Evolutionary conservation across 2,329 filamentous ascomycete species (phyloP).

Genomic region (Sclerotiophoma versabilis): DNA sequence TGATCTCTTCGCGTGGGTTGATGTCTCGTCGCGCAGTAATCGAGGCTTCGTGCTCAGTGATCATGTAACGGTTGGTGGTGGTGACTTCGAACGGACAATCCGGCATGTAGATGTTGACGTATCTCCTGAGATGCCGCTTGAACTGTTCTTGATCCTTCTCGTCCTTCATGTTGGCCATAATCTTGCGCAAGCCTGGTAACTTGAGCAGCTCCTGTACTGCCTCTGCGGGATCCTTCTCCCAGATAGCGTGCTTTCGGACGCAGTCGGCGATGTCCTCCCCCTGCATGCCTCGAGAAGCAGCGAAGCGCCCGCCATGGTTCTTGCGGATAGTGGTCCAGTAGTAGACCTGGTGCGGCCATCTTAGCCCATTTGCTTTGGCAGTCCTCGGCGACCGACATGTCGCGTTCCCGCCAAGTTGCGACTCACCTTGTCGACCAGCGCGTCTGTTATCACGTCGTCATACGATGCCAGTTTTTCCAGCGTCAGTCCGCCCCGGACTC

Average conservation of each 20-base stretch:
- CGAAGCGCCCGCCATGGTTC: conserved; percentile 84
- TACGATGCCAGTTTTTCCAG: conserved; percentile 88
- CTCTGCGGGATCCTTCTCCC: conserved; percentile 72
- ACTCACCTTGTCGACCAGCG: conserved; percentile 90
- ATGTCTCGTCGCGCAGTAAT: conserved; percentile 83
- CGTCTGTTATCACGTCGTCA: conserved; percentile 95
- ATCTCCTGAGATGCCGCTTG: conserved; percentile 82
- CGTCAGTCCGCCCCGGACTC: conserved; percentile 77
- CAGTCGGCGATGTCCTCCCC: conserved; percentile 68
- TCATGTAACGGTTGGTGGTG: conserved; percentile 92
- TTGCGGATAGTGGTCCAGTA: conserved; percentile 98
- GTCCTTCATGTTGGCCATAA: conserved; percentile 70
- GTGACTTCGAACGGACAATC: conserved; percentile 96
- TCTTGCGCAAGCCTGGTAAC: conserved; percentile 77
- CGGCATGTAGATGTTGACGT: conserved; percentile 89
- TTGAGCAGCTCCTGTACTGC: conserved; percentile 77
- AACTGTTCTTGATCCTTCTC: conserved; percentile 88
- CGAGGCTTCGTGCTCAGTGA: conserved; percentile 86
- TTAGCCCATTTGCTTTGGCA: conserved; percentile 22
- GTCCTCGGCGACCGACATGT: conserved; percentile 16
- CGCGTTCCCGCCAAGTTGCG: conserved; percentile 4
- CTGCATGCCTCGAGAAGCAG: conserved; percentile 79
- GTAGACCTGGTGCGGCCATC: conserved; percentile 69
- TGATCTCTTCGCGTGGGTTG: conserved; percentile 82
- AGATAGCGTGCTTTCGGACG: conserved; percentile 70